Conservation (phyloP, 2,329 filamentous ascomycete genomes). For the Fusarium virguliforme region DNA sequence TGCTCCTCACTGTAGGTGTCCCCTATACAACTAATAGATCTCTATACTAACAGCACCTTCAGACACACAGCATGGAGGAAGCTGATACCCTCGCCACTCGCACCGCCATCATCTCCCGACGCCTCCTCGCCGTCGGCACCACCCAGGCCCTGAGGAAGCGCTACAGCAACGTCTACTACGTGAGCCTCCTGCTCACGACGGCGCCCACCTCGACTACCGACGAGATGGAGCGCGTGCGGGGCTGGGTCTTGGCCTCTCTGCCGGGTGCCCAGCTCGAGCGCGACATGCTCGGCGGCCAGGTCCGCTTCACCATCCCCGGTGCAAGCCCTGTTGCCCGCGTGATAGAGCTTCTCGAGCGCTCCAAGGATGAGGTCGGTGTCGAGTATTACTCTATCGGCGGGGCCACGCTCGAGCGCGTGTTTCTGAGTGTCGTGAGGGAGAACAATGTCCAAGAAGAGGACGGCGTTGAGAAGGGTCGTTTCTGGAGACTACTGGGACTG, state of each 20-base stretch:
- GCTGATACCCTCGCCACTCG: constrained; percentile 85
- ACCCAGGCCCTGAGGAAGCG: constrained; percentile 70
- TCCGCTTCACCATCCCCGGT: constrained; percentile 48
- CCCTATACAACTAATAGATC: not conserved
- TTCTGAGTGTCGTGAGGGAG: constrained; percentile 72
- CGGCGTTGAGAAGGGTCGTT: constrained; percentile 4
- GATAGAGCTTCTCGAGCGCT: constrained; percentile 67
- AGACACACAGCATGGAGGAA: constrained; percentile 91
- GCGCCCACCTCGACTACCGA: constrained; percentile 70
- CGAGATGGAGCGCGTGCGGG: constrained; percentile 71
- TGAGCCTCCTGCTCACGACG: constrained; percentile 73
- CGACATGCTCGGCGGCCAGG: constrained; percentile 74
- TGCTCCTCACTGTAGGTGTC: constrained; percentile 75
- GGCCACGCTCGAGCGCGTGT: constrained; percentile 79
- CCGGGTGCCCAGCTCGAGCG: constrained; percentile 70
- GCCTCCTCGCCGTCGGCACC: constrained; percentile 74
- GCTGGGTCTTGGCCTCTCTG: constrained; percentile 69
- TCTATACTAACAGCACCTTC: not conserved
- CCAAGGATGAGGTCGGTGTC: constrained; percentile 71
- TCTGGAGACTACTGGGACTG: constrained; percentile 4
- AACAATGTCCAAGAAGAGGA: constrained; percentile 4
- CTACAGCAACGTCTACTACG: constrained; percentile 74
- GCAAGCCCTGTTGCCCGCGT: constrained; percentile 50
- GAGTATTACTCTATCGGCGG: constrained; percentile 78
- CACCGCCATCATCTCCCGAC: constrained; percentile 60